Conservation (phyloP, 305 asterid genomes). For the Stenogyne calaminthoides region DNA sequence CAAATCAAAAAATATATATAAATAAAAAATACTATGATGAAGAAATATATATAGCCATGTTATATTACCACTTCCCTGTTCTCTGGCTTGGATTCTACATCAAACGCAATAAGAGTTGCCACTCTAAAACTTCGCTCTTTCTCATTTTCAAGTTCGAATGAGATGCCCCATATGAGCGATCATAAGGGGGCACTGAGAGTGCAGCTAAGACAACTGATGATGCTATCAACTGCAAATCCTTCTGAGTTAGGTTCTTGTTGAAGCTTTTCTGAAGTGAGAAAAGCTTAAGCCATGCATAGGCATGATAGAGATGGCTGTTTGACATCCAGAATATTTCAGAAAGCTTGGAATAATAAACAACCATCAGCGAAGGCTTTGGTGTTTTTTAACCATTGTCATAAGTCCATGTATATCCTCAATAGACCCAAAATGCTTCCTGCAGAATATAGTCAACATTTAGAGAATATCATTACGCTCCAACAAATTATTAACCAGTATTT, state of each 20-base stretch:
- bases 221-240: constrained; percentile 89
- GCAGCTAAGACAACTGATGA: constrained; percentile 94
- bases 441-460: constrained; percentile 9
- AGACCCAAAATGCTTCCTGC: constrained; percentile 94
- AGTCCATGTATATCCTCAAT: constrained; percentile 87
- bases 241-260: constrained; percentile 85
- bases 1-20: constrained; percentile 30
- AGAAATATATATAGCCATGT: constrained; percentile 20
- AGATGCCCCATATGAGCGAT: constrained; percentile 71
- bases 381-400: constrained; percentile 88
- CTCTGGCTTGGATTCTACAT: constrained; percentile 77
- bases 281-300: constrained; percentile 97
- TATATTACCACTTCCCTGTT: constrained; percentile 72
- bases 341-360: constrained; percentile 84
- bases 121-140: constrained; percentile 76
- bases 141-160: constrained; percentile 87
- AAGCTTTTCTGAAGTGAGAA: constrained; percentile 88
- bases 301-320: constrained; percentile 84
- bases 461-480: constrained; percentile 11
- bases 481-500: constrained; percentile 1
- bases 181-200: constrained; percentile 87
- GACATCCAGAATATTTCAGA: constrained; percentile 95
- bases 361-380: constrained; percentile 86
- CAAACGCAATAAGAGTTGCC: constrained; percentile 72
- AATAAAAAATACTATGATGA: background rate